phyloP scores from a whole-genome alignment of 495 filamentous ascomycete genomes.

The Neurospora sp. region DNA sequence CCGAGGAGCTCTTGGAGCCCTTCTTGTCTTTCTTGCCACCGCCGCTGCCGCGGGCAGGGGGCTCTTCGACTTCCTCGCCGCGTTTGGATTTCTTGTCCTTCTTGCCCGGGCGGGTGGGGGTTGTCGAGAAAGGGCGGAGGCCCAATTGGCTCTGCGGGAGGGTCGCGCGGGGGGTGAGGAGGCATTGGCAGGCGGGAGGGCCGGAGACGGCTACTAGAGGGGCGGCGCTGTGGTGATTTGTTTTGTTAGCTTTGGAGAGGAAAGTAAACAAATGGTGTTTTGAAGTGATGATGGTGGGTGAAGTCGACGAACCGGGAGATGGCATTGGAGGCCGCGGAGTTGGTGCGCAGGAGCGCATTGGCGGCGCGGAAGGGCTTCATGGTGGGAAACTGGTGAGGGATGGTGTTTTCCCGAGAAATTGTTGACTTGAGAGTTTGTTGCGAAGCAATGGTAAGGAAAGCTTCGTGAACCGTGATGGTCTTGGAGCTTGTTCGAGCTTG shows the following conservation, averaged over 20 bases:
- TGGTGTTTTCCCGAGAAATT: neutral
- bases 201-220: neutral
- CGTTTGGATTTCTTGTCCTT: constrained; percentile 3
- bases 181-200: neutral
- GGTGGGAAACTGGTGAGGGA: neutral
- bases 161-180: neutral
- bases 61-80: neutral
- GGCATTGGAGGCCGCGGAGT: neutral
- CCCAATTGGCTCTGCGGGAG: neutral
- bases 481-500: neutral
- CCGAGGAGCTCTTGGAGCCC: no score
- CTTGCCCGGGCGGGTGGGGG: neutral
- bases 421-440: neutral
- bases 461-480: neutral
- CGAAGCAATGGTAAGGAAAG: neutral
- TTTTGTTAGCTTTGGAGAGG: neutral
- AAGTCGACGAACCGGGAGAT: constrained; percentile 2
- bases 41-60: neutral
- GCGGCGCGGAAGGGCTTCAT: constrained; percentile 16
- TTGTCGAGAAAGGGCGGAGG: neutral
- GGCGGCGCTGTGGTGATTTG: neutral
- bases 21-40: neutral
- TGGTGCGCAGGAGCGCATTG: constrained; percentile 14
- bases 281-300: neutral
- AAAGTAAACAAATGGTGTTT: neutral